Base-by-base conservation (phyloP, 2,329 filamentous ascomycete species). In the Venturia asperata region DNA sequence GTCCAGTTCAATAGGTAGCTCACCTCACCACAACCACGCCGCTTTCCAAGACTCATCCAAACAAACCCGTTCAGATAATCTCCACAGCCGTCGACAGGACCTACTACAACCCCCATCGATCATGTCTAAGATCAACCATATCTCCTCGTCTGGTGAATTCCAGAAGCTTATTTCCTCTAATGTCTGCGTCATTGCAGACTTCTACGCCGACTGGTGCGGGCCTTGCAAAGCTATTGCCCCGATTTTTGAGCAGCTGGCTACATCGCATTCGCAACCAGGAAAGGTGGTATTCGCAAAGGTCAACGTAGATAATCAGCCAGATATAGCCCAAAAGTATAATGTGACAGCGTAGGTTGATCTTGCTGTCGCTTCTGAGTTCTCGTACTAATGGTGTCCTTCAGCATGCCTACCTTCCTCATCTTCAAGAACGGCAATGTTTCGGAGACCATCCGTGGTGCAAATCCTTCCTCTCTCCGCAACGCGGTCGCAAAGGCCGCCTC, bases 141-240 rank as follows among this genome's bases (percentile, higher is more conserved):
- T 65, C 15, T 61, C 55, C 10, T 65, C 64, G 13, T 62, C 64
- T 24, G 37, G 55, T 17, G 43, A 65, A 55, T n/a, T 73, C 70
- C 71, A 67, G 66, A 49, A 55, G 56, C 71, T 76, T 37, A 70
- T 76, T 62, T 71, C 70, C 45, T 69, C 72, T 3, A 72, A 72
- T 63, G 74, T 73, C 34, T 75, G 74, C 68, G 77, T 79, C 64
- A 75, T 82, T 65, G 76, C 81, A 70, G 81, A 83, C 72, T 82
- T 81, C 77, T 81, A 80, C 71, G 81, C 81, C 17, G 79, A 79
- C 68, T 85, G 83, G 82, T 84, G 82, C 71, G 82, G 82, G 1
- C 82, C 82, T 37, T 85, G 82, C 77, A 82, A 82, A 70, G 76
- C 78, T 42, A 82, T 85, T 64, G 78, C 78, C 3, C 82, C 82